Base-by-base conservation (phyloP, 371 early-diverging fungal genomes). In the Saksenaea vasiformis region DNA sequence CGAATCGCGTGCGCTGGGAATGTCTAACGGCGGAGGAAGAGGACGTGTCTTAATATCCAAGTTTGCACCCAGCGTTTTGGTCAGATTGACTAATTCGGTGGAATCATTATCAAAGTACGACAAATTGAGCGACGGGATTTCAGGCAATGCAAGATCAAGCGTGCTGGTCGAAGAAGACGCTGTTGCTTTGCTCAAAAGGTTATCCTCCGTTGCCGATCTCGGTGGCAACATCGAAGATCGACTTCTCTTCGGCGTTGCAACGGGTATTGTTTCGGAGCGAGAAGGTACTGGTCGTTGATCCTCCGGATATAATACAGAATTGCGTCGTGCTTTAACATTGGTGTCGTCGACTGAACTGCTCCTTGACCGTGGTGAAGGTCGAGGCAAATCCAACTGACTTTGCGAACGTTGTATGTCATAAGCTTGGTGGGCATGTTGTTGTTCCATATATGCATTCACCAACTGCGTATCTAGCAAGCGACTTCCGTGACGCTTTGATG, bases 31-130 rank as follows among this genome's bases (percentile, higher is more conserved):
- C 27, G 51, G 51, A 1, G 10, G 51, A 5, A 47, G 17, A 22
- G 51, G 51, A 1, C 70, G 51, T 39, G 60, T 10, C 51, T 62
- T 65, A 34, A 65, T 54, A 59, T 72, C 69, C 54, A 68, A 27
- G 53, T 65, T 77, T 31, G 75, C 73, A 19, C 79, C 76, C 19
- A 82, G 56, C 22, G 69, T 68, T 38, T 79, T 78, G 35, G 82
- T 76, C 9, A 82, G 61, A 54, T 82, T 76, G 27, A 69, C 28
- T 9, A 82, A 38, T 54, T 82, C 82, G 17, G 71, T 64, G 0
- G 79, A 77, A 28, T 82, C 82, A 53, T 78, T 75, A 24, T 82
- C 82, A 58, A 78, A 82, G 47, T 75, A 78, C 1, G 77, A 79
- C 19, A 76, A 68, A 43, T 78, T 78, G 3, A 79, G 60, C 1